These are phyloP conservation scores for Daldinia sp. DNA, from an alignment of 2,329 filamentous ascomycete species.

Conservation along the genomic window DNA sequence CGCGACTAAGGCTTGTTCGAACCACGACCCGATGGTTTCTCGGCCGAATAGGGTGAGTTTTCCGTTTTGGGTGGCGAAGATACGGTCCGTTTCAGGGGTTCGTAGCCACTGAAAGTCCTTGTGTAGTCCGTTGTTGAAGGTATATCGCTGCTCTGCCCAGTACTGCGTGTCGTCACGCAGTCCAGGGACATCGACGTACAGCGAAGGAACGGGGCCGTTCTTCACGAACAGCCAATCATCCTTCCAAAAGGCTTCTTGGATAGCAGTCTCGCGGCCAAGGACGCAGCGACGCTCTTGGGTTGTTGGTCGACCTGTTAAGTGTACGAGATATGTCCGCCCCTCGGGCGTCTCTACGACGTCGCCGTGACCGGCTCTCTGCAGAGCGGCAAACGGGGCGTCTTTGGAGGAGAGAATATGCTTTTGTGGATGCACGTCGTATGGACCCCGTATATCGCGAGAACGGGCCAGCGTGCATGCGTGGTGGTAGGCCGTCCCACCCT, in stretches of 20 bases:
- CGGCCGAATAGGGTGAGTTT: conserved; percentile 59
- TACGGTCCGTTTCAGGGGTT: conserved; percentile 62
- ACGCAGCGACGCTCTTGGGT: conserved; percentile 62
- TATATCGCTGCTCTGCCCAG: conserved; percentile 60
- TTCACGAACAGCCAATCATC: conserved; percentile 72
- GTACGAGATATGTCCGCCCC: conserved; percentile 62
- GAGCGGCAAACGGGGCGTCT: conserved; percentile 56
- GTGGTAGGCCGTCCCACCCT: conserved; percentile 67
- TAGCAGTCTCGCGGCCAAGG: conserved; percentile 62
- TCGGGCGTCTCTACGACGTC: conserved; percentile 63
- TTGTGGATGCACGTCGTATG: conserved; percentile 67
- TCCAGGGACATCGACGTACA: conserved; percentile 61
- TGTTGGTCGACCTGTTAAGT: conserved; percentile 60
- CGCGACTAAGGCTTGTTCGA: conserved; percentile 65
- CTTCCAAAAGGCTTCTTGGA: conserved; percentile 68
- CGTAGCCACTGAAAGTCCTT: conserved; percentile 66
- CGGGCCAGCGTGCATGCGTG: conserved; percentile 69
- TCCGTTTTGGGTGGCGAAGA: conserved; percentile 53
- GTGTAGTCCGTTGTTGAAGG: conserved; percentile 55
- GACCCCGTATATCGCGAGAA: conserved; percentile 62
- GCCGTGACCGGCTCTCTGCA: conserved; percentile 63
- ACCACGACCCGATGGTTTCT: conserved; percentile 65
- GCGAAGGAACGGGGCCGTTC: conserved; percentile 62
- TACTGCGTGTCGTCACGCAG: conserved; percentile 57
- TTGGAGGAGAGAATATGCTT: conserved; percentile 65